Base-by-base conservation (phyloP, 2,329 filamentous ascomycete species). In the Chaetomium sp. region DNA sequence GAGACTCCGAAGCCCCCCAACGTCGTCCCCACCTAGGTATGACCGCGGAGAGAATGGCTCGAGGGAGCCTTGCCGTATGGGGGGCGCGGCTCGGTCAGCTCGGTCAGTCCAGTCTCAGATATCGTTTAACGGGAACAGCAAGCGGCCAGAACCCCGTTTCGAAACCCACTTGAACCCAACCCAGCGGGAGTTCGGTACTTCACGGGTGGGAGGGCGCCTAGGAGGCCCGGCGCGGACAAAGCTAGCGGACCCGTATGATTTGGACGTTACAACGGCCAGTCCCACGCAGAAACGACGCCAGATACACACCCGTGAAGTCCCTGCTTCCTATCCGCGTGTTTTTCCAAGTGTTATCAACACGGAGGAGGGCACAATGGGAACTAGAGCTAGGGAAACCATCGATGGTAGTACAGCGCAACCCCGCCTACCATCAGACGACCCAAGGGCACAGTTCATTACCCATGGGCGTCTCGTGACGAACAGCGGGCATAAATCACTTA, bases 391-490 rank as follows among this genome's bases (percentile, higher is more conserved):
- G 1, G 44, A 19, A 27, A 9, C 32, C 55, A 1, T 42, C 59
- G 45, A 64, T 59, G 14, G 64, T 59, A 34, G 48, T 12, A 35
- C 38, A 5, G 2, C 37, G 4, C 49, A 44, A n/a, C 44, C 45
- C 4, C n/a, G 1, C n/a, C 9, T 56, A 11, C 7, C 32, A n/a
- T 38, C 32, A 1, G 55, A 57, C 14, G 57, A 62, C 36, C 45
- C 59, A 10, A 58, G 56, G 19, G 42, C 8, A 32, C 62, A 59
- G n/a, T 36, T 65, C 42, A 62, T 65, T 34, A 56, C 49, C 43
- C 62, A 61, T 41, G 61, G 64, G 44, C 56, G 57, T 3, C 62
- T 59, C 14, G 56, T 59, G 9, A 56, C 50, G 12, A 51, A 44
- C 7, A 48, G 61, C 27, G 44, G 55, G 12, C 50, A 52, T 6